Percentiles rank a stretch among this genome's conserved stretches.
phyloP scores from a whole-genome alignment of 257 asterid species.

The Dorcoceras hygrometricum region DNA sequence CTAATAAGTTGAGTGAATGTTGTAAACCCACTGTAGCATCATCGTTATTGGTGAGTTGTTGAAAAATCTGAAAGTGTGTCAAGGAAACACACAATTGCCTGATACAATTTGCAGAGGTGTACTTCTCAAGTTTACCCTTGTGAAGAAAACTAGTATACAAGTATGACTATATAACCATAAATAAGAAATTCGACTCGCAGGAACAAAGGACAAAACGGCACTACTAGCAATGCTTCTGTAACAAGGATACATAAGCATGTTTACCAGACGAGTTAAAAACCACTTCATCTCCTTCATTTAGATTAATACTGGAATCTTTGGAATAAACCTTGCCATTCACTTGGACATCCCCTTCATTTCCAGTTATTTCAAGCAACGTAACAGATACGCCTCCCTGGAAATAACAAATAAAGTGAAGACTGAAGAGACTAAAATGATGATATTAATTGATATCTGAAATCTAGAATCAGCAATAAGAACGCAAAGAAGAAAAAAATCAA shows the following conservation, averaged over 20 bases:
- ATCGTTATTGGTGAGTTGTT: conserved; percentile 42
- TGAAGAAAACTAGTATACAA: conserved; percentile 17
- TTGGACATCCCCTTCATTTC: conserved; percentile 70
- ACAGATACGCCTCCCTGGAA: conserved; percentile 55
- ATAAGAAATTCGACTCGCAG: neutral
- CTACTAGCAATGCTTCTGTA: neutral
- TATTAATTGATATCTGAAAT: neutral
- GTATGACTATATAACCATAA: conserved; percentile 10
- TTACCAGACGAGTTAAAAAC: conserved; percentile 63
- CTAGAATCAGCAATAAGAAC: neutral
- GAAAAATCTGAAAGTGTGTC: conserved; percentile 63
- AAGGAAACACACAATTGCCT: conserved; percentile 35
- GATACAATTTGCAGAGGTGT: conserved; percentile 14
- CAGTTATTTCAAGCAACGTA: conserved; percentile 76
- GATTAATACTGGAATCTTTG: conserved; percentile 60
- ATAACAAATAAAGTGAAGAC: conserved; percentile 2
- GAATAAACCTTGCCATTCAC: conserved; percentile 72
- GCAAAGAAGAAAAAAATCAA: conserved; percentile 16
- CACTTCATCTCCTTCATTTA: conserved; percentile 84
- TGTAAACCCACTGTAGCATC: conserved; percentile 41
- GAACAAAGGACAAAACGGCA: conserved; percentile 10
- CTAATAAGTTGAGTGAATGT: conserved; percentile 60
- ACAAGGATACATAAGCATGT: conserved; percentile 89
- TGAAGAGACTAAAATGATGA: neutral
- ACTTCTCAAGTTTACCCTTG: neutral